These are phyloP conservation scores for Citrus medica DNA, from an alignment of 345 rosid species.

Conservation along the genomic window DNA sequence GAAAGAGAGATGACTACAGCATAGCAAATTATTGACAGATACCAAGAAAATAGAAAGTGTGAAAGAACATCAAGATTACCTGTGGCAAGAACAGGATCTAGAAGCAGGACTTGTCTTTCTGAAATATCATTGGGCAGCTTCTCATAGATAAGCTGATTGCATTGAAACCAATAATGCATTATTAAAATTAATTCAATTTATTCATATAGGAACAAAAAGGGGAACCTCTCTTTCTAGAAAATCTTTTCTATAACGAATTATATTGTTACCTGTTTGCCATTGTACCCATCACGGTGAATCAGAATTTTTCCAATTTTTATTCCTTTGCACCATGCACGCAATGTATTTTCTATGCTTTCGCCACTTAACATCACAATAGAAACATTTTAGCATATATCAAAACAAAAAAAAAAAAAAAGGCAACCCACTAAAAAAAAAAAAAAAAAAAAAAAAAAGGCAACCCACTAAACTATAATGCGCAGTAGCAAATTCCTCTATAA, in stretches of 20 bases:
- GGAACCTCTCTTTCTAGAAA: not conserved
- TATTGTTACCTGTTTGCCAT: slow-evolving; percentile 71
- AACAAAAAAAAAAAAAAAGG: not conserved
- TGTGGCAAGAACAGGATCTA: slow-evolving; percentile 94
- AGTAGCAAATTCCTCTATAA: not conserved
- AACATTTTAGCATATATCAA: slow-evolving; percentile 12
- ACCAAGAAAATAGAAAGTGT: not conserved
- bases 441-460: not conserved
- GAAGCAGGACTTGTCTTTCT: slow-evolving; percentile 91
- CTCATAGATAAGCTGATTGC: slow-evolving; percentile 83
- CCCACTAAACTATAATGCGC: not conserved
- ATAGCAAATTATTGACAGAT: not conserved
- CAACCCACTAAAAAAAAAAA: not conserved
- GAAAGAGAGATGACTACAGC: not conserved
- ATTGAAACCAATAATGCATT: not conserved
- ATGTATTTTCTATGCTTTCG: slow-evolving; percentile 98
- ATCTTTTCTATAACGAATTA: not conserved
- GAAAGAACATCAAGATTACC: slow-evolving; percentile 34
- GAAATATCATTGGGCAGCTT: slow-evolving; percentile 95
- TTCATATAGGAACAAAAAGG: not conserved
- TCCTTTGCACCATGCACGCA: slow-evolving; percentile 97
- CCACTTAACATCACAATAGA: slow-evolving; percentile 51
- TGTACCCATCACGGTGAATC: slow-evolving; percentile 92
- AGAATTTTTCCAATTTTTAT: slow-evolving; percentile 96
- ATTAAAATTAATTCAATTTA: slow-evolving; percentile 1